phyloP scores from a whole-genome alignment of 163 green algal species.

The Chlamydomonas reinhardtii region DNA sequence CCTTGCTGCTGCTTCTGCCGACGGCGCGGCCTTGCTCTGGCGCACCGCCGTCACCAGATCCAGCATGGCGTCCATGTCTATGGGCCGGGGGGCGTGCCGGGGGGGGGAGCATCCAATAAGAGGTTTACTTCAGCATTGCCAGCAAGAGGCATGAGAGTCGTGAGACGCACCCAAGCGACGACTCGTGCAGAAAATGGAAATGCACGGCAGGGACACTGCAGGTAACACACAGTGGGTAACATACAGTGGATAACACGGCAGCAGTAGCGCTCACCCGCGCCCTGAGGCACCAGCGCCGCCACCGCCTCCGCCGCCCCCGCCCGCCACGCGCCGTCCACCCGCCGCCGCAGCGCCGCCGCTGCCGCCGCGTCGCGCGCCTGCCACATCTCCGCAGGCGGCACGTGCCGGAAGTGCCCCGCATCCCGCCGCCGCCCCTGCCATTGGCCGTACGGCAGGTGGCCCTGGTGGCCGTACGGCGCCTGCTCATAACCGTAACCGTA shows the following conservation, averaged over 20 bases:
- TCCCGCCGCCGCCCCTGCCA: no score
- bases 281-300: neutral
- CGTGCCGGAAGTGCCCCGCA: neutral
- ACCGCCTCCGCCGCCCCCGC: neutral
- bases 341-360: conserved; percentile 15
- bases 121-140: no score
- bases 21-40: neutral
- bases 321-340: neutral
- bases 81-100: no score
- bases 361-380: neutral
- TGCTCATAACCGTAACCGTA: neutral
- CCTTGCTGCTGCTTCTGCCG: no score
- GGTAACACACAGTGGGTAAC: no score
- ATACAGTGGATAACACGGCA: no score
- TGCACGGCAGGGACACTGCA: no score
- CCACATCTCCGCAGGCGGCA: conserved; percentile 19
- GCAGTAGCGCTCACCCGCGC: neutral
- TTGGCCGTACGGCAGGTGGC: neutral
- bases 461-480: neutral
- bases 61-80: neutral
- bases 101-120: no score
- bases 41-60: conserved; percentile 5
- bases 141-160: no score
- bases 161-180: no score
- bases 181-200: no score